These are phyloP conservation scores for Mortierella polycephala DNA, from an alignment of 371 early-diverging fungal genomes.

Conservation along the genomic window DNA sequence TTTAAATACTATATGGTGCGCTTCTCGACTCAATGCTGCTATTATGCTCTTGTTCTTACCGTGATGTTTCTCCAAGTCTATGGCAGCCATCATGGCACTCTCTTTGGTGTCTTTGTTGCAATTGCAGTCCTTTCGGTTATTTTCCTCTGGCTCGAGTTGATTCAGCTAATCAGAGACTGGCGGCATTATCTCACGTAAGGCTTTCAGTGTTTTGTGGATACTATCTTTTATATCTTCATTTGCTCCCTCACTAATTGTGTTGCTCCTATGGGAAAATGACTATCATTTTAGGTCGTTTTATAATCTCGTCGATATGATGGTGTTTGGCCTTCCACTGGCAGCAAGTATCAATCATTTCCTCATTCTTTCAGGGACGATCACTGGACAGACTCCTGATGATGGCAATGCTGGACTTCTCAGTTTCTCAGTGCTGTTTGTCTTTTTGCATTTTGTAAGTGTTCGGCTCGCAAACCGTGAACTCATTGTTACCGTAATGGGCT, in stretches of 20 bases:
- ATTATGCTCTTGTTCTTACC: not conserved
- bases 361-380: no score
- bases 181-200: not conserved
- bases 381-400: no score
- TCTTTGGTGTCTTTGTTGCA: slow-evolving; percentile 5
- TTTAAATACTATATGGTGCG: slow-evolving; percentile 3
- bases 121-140: not conserved
- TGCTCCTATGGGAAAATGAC: not conserved
- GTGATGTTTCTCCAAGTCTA: slow-evolving; percentile 9
- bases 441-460: not conserved
- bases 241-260: not conserved
- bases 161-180: slow-evolving; percentile 1
- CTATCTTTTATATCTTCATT: no score
- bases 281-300: no score
- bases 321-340: no score
- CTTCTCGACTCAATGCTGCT: not conserved
- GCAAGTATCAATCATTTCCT: no score
- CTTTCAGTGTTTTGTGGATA: not conserved
- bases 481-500: not conserved
- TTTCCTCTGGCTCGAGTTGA: slow-evolving; percentile 5
- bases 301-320: no score
- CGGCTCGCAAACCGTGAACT: not conserved
- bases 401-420: no score
- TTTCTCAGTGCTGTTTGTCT: no score
- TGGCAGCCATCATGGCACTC: not conserved